These are phyloP conservation scores for Excoecaria agallocha DNA, from an alignment of 345 rosid species.

Conservation along the genomic window DNA sequence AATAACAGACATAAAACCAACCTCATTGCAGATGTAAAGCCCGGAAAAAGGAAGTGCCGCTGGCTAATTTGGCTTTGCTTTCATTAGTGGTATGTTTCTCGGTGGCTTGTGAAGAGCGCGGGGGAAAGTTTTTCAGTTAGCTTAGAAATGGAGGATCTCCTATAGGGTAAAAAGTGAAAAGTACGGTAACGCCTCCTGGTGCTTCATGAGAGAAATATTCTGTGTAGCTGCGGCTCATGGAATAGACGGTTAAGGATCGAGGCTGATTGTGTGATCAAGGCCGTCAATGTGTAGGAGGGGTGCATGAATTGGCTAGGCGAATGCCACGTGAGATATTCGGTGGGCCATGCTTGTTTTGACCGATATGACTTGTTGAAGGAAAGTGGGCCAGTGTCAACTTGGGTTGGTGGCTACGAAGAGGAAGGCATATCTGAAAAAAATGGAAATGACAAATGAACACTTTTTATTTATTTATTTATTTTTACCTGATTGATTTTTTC, in stretches of 20 bases:
- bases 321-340: neutral
- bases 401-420: neutral
- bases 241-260: neutral
- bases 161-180: neutral
- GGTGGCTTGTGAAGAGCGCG: neutral
- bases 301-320: neutral
- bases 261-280: neutral
- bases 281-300: neutral
- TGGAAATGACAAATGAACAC: neutral
- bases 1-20: neutral
- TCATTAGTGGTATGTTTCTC: neutral
- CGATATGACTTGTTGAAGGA: too few species aligned
- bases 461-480: too few species aligned
- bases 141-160: constrained; percentile 19
- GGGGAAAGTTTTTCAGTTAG: constrained; percentile 14
- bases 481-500: too few species aligned
- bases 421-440: neutral
- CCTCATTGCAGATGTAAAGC: constrained; percentile 15
- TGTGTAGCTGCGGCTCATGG: neutral
- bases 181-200: neutral
- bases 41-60: neutral
- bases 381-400: neutral
- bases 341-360: neutral
- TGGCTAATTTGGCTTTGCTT: neutral
- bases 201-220: neutral